phyloP scores from a whole-genome alignment of 1,139 yeast genomes.

The Candida buenavistaensis region DNA sequence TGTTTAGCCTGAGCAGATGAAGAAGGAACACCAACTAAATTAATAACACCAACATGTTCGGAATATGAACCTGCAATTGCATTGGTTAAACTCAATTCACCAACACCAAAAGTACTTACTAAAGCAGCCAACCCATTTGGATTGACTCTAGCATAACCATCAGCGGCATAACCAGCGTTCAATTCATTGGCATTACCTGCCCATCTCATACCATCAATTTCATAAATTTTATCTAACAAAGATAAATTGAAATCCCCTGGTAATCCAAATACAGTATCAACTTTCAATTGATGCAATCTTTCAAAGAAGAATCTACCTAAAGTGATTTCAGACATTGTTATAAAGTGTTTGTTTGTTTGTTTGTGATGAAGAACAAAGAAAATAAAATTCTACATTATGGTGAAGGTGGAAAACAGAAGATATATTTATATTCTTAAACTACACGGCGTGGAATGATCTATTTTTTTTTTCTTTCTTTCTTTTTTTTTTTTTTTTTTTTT shows the following conservation, averaged over 20 bases:
- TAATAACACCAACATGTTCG: slow-evolving; percentile 42
- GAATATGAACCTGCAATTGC: slow-evolving; percentile 46
- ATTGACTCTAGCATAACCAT: slow-evolving; percentile 42
- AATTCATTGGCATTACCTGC: slow-evolving; percentile 46
- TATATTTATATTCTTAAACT: too few relatives aligned
- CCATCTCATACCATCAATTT: slow-evolving; percentile 35
- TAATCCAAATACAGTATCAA: slow-evolving; percentile 42
- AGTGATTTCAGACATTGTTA: too few relatives aligned
- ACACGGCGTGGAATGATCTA: too few relatives aligned
- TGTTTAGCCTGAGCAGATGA: slow-evolving; percentile 39
- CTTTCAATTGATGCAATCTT: slow-evolving; percentile 42
- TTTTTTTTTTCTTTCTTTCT: too few relatives aligned
- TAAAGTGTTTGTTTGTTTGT: too few relatives aligned
- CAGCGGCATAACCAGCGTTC: slow-evolving; percentile 46
- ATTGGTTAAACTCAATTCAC: too few relatives aligned
- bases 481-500: too few relatives aligned
- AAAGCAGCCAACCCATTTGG: slow-evolving; percentile 30
- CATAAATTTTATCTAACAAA: slow-evolving; percentile 39
- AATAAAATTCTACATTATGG: too few relatives aligned
- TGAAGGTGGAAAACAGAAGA: too few relatives aligned
- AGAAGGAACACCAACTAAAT: slow-evolving; percentile 43
- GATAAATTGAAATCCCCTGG: slow-evolving; percentile 45
- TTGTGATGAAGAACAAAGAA: too few relatives aligned
- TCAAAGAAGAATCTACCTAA: slow-evolving; percentile 46
- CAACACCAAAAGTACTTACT: slow-evolving; percentile 45